A percentile compares a stretch with the other conserved stretches of the same genome.
Conservation (phyloP, 1,284 basidiomycete genomes). For the Entoloma clypeatum region DNA sequence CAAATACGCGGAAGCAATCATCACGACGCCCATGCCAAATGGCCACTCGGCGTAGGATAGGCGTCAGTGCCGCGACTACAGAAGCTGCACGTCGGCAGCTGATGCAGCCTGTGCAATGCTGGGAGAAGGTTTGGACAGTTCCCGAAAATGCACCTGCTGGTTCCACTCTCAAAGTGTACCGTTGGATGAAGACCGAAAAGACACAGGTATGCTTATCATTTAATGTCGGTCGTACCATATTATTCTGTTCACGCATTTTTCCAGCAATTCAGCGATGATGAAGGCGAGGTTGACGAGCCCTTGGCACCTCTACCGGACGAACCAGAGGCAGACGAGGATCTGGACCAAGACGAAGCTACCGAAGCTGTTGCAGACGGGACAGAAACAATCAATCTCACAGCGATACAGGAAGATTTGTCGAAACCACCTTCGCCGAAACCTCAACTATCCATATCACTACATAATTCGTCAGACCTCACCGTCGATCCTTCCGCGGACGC, state of each 20-base stretch:
- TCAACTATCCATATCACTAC: constrained; percentile 38
- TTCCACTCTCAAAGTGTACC: constrained; percentile 60
- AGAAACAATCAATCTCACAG: constrained; percentile 22
- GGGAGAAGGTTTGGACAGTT: constrained; percentile 68
- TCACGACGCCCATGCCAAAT: too few relatives aligned
- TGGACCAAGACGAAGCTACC: constrained; percentile 46
- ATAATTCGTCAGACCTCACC: constrained; percentile 29
- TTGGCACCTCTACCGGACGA: constrained; percentile 75
- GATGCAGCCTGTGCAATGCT: constrained; percentile 76
- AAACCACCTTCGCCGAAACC: constrained; percentile 65
- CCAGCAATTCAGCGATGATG: constrained; percentile 80
- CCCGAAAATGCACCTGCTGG: constrained; percentile 50
- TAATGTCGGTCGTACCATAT: neutral
- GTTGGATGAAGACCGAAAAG: constrained; percentile 74
- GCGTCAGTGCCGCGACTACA: constrained; percentile 68
- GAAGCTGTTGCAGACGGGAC: constrained; percentile 29
- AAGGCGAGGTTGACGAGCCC: constrained; percentile 69
- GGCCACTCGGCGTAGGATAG: constrained; percentile 69
- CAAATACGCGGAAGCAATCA: too few relatives aligned
- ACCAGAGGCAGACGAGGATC: constrained; percentile 67
- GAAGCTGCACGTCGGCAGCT: constrained; percentile 75
- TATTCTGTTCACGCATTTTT: constrained; percentile 10
- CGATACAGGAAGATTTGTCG: constrained; percentile 42
- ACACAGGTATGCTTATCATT: constrained; percentile 50
- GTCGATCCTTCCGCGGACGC: constrained; percentile 32